Evolutionary conservation across 768 basidiomycete genomes (phyloP).

Genomic region (Heimioporus sp.): DNA sequence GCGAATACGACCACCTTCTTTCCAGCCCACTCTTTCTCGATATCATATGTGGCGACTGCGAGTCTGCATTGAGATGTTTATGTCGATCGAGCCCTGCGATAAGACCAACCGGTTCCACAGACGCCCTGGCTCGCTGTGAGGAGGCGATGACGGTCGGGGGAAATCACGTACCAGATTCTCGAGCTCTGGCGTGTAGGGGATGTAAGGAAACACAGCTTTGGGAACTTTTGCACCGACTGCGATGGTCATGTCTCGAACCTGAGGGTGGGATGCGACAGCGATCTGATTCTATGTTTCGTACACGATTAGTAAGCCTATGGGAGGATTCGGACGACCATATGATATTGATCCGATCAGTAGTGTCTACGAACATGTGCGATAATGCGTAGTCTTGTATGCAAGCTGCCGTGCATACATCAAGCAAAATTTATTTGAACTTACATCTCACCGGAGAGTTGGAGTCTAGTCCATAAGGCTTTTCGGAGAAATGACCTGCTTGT

Average conservation of each 20-base stretch:
- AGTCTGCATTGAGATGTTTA: background rate
- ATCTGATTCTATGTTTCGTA: too few relatives aligned
- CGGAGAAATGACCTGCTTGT: too few relatives aligned
- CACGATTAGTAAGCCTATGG: too few relatives aligned
- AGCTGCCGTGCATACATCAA: too few relatives aligned
- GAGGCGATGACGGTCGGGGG: background rate
- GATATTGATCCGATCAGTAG: too few relatives aligned
- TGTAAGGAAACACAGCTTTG: conserved; percentile 42
- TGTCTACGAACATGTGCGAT: too few relatives aligned
- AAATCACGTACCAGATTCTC: conserved; percentile 50
- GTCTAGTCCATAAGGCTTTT: too few relatives aligned
- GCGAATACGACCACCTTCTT: conserved; percentile 80
- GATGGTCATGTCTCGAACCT: conserved; percentile 28
- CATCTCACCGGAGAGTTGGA: too few relatives aligned
- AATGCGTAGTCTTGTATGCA: too few relatives aligned
- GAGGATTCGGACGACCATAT: too few relatives aligned
- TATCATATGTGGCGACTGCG: conserved; percentile 52
- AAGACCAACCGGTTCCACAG: conserved; percentile 64
- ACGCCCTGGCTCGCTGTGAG: conserved; percentile 32
- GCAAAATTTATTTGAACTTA: too few relatives aligned
- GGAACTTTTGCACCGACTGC: conserved; percentile 54
- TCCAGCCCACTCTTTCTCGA: conserved; percentile 64
- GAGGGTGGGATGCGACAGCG: too few relatives aligned
- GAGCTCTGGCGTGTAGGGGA: conserved; percentile 62
- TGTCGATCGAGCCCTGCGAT: background rate